Percentiles rank a stretch among this genome's conserved stretches.
Conservation (phyloP, 1,284 basidiomycete species). For the Singerocomus inundabilis region DNA sequence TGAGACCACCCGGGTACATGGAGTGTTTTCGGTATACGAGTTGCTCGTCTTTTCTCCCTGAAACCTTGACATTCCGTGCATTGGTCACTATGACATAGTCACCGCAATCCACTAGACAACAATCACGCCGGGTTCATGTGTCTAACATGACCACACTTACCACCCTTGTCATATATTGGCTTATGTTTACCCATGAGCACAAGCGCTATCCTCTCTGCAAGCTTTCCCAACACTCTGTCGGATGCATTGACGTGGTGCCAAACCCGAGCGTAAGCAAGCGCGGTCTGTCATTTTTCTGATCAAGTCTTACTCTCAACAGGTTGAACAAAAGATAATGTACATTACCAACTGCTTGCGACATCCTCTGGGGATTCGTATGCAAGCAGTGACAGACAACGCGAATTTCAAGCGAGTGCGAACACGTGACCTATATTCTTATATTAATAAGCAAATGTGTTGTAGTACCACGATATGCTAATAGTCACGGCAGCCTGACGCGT, state of each 20-base stretch:
- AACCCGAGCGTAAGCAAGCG: conserved; percentile 87
- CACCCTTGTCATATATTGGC: conserved; percentile 90
- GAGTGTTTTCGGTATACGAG: conserved; percentile 88
- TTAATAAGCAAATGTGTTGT: not conserved
- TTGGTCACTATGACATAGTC: conserved; percentile 99
- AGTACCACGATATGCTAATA: too few species aligned
- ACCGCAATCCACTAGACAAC: conserved; percentile 78
- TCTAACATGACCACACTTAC: conserved; percentile 44
- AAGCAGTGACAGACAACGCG: not conserved
- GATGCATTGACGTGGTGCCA: conserved; percentile 97
- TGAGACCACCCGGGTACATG: conserved; percentile 92
- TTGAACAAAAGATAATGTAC: conserved; percentile 37
- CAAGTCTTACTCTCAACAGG: not conserved
- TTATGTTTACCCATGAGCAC: conserved; percentile 99
- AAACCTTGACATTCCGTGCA: conserved; percentile 80
- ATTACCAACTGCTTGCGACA: conserved; percentile 69
- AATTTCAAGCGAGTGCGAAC: not conserved
- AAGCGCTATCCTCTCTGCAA: conserved; percentile 91
- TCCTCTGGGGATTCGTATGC: conserved; percentile 23
- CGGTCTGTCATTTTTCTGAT: conserved; percentile 60
- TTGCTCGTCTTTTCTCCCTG: conserved; percentile 88
- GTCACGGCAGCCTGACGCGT: too few species aligned
- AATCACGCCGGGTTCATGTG: not conserved
- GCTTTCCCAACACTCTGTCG: conserved; percentile 87
- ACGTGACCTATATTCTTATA: conserved; percentile 8